Conservation (phyloP, 805 yeast genomes). For the Candida stauntonica region DNA sequence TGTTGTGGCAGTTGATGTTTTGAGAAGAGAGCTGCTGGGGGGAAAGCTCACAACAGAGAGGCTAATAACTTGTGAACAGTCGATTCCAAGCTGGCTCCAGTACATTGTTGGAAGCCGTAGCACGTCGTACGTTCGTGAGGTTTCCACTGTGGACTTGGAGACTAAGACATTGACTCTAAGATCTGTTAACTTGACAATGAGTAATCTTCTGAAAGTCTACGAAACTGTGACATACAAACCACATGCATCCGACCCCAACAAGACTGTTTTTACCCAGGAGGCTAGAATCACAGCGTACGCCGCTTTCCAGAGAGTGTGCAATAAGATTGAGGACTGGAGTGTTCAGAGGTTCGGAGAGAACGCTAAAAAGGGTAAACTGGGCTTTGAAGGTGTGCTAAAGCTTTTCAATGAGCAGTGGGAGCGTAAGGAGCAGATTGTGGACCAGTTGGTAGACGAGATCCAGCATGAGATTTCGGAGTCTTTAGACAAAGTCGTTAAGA, state of each 20-base stretch:
- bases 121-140: slow-evolving; percentile 80
- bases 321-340: slow-evolving; percentile 88
- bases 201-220: slow-evolving; percentile 67
- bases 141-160: slow-evolving; percentile 74
- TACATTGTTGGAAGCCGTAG: slow-evolving; percentile 68
- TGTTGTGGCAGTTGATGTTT: slow-evolving; percentile 88
- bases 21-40: slow-evolving; percentile 65
- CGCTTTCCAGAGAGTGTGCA: slow-evolving; percentile 62
- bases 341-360: slow-evolving; percentile 85
- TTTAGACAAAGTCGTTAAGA: slow-evolving; percentile 28
- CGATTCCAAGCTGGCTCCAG: slow-evolving; percentile 79
- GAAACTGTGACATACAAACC: slow-evolving; percentile 86
- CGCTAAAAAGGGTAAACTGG: slow-evolving; percentile 75
- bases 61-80: slow-evolving; percentile 81
- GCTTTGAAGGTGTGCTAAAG: slow-evolving; percentile 77
- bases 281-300: slow-evolving; percentile 90
- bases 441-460: slow-evolving; percentile 27
- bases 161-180: slow-evolving; percentile 67
- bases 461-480: slow-evolving; percentile 25
- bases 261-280: slow-evolving; percentile 69
- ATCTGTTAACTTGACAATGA: slow-evolving; percentile 83
- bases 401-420: slow-evolving; percentile 38
- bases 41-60: slow-evolving; percentile 73
- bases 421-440: slow-evolving; percentile 27
- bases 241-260: slow-evolving; percentile 46